Evolutionary conservation across 148 eudicot genomes (phyloP), one percentile per base, ranked within the genome.

Genomic region (Camellia granthamiana): DNA sequence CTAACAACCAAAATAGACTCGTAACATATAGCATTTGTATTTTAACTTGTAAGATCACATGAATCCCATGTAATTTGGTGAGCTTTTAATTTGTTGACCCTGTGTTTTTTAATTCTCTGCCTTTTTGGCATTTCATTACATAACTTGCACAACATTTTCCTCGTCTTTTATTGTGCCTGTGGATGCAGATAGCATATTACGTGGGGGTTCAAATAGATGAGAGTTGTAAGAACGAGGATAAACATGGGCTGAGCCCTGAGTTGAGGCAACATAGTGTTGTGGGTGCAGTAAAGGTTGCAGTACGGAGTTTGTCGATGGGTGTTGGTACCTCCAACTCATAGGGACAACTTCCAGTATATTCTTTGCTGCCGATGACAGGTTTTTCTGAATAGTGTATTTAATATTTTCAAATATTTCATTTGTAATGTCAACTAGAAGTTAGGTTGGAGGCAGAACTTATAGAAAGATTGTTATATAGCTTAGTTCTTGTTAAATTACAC

Each of bases 271-370:
- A 81, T 19, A 89, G 98, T 46, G 90, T 78, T 60, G 91, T 95
- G n/a, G 98, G 91, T 10, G 93, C 97, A 54, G 92, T 92, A 1
- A 93, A 90, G 83, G 96, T 93, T 51, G 97, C 97, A 21, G 91
- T 93, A 12, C 87, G 97, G 79, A 83, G 95, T 79, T 86, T 82
- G 64, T 86, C 95, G 2, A 91, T 92, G 89, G 81, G 83, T 13
- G 87, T 91, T 46, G 79, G 88, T 78, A 64, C 90, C 66, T 89
- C 98, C 69, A 74, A 79, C 69, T 79, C 81, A 80, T 77, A 68
- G 74, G 14, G 19, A 55, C 78, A 65, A 72, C 69, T 60, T 10
- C 38, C 11, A 18, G 1, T 64, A 19, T 30, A 51, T 71, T 51
- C 49, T 23, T 52, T 38, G 13, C 13, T 74, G 62, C 46, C 21